These are phyloP conservation scores for Tripterygium wilfordii DNA, from an alignment of 177 flowering plant genomes.

Conservation along the genomic window DNA sequence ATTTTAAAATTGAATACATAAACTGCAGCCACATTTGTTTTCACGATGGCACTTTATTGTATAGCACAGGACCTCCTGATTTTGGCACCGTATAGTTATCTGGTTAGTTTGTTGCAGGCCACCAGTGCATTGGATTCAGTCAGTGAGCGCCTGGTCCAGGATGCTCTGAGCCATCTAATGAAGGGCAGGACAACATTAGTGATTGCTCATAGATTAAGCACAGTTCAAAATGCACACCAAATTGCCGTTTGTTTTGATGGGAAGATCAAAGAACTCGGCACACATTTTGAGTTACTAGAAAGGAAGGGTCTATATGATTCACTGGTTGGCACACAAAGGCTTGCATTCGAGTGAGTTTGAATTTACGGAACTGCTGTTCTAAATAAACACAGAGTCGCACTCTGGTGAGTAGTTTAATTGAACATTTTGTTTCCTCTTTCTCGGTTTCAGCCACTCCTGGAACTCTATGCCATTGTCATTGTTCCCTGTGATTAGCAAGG, in stretches of 20 bases:
- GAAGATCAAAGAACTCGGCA: conserved; percentile 75
- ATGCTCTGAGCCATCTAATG: conserved; percentile 78
- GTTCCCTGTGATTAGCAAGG: no score
- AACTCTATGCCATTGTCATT: no score
- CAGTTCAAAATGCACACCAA: conserved; percentile 93
- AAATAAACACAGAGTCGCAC: background rate
- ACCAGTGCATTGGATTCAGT: conserved; percentile 93
- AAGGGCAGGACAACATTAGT: conserved; percentile 91
- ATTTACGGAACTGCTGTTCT: background rate
- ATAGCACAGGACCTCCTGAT: no score
- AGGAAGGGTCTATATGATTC: conserved; percentile 81
- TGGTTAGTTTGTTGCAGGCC: conserved; percentile 62
- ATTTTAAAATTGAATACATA: no score
- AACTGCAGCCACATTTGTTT: no score
- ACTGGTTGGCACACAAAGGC: conserved; percentile 82
- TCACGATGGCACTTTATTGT: background rate
- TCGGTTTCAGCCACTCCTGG: no score
- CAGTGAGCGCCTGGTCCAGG: conserved; percentile 90
- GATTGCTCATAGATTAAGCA: conserved; percentile 93
- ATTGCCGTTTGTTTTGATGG: conserved; percentile 90
- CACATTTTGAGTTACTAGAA: conserved; percentile 68
- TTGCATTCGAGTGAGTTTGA: conserved; percentile 71
- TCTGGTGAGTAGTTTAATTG: no score
- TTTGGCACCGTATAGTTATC: no score
- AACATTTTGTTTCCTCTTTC: no score